Conservation (phyloP, 495 filamentous ascomycete species). For the Podospora pseudocomata region DNA sequence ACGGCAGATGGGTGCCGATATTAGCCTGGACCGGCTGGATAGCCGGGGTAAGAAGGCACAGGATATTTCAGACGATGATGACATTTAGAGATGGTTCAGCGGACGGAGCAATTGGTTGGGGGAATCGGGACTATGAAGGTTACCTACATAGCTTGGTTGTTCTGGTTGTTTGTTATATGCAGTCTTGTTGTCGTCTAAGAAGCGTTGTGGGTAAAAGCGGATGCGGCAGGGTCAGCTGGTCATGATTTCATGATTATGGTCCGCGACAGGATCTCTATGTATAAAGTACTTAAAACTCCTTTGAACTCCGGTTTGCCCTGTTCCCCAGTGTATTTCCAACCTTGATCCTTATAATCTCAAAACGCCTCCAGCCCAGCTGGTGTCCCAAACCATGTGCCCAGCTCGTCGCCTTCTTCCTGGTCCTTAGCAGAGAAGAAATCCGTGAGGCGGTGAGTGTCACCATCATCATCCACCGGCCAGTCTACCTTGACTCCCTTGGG, state of each 20-base stretch:
- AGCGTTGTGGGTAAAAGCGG: constrained; percentile 7
- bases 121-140: neutral
- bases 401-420: constrained; percentile 50
- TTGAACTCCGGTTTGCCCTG: constrained; percentile 3
- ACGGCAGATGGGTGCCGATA: constrained; percentile 39
- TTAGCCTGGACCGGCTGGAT: constrained; percentile 59
- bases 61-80: constrained; percentile 46
- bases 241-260: neutral
- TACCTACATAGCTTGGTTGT: neutral
- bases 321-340: neutral
- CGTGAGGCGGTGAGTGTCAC: constrained; percentile 61
- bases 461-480: constrained; percentile 70
- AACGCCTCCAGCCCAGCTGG: constrained; percentile 57
- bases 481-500: constrained; percentile 65
- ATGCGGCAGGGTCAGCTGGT: neutral
- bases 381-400: constrained; percentile 62
- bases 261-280: constrained; percentile 22
- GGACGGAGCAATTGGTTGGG: neutral
- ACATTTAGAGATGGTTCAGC: constrained; percentile 34
- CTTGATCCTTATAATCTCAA: constrained; percentile 26
- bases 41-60: constrained; percentile 55
- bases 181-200: neutral
- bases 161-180: neutral
- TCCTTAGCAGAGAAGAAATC: constrained; percentile 57
- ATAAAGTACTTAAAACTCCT: constrained; percentile 19